These are phyloP conservation scores for Eutypella sp. DNA, from an alignment of 2,329 filamentous ascomycete genomes.

Conservation along the genomic window DNA sequence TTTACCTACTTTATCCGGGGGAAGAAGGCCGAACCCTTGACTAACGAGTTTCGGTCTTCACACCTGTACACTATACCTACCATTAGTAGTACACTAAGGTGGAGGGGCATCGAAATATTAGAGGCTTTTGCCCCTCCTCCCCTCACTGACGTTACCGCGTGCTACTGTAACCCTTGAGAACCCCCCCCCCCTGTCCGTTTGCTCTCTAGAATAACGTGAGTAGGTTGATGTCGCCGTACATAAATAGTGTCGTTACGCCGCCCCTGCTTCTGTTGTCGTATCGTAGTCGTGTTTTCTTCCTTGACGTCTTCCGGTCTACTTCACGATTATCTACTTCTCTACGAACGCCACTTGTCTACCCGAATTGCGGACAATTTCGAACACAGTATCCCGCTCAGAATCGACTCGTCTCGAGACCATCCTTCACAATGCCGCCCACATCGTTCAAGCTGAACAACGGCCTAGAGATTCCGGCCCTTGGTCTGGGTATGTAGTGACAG, in stretches of 20 bases:
- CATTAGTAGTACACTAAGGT: too few relatives aligned
- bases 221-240: too few relatives aligned
- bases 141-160: too few relatives aligned
- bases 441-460: constrained; percentile 62
- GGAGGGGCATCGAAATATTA: too few relatives aligned
- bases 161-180: too few relatives aligned
- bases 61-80: too few relatives aligned
- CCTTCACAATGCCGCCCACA: constrained; percentile 45
- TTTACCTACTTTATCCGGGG: too few relatives aligned
- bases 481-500: constrained; percentile 45
- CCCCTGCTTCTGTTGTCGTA: neutral
- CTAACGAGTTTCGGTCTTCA: too few relatives aligned
- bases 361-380: neutral
- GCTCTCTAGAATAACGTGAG: too few relatives aligned
- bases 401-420: neutral
- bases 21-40: too few relatives aligned
- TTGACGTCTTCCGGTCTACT: neutral
- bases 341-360: neutral
- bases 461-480: constrained; percentile 57
- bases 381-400: too few relatives aligned
- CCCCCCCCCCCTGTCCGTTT: too few relatives aligned
- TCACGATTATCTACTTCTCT: neutral
- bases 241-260: constrained; percentile 1
- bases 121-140: constrained; percentile 1
- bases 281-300: neutral